Evolutionary conservation across 2,329 filamentous ascomycete species (phyloP).

Genomic region (Trichocomaceae sp.): DNA sequence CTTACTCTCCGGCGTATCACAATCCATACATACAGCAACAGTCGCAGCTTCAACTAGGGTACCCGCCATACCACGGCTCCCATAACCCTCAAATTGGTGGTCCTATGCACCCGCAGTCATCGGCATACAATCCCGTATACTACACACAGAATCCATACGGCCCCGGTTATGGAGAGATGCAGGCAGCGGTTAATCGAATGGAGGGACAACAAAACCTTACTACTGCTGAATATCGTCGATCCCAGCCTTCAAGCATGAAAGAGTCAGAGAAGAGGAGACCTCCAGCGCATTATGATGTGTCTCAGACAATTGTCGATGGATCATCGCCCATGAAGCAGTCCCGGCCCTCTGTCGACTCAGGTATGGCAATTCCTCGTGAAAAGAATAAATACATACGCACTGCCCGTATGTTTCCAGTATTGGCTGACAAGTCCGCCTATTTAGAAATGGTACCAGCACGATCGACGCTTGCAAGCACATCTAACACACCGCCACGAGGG

Average conservation of each 20-base stretch:
- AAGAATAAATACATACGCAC: neutral
- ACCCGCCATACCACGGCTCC: constrained; percentile 19
- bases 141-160: constrained; percentile 22
- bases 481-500: constrained; percentile 50
- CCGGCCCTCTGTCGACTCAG: constrained; percentile 6
- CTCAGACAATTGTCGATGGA: constrained; percentile 34
- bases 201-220: constrained; percentile 7
- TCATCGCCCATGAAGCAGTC: constrained; percentile 25
- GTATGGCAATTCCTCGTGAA: neutral
- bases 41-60: constrained; percentile 18
- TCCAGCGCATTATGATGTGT: constrained; percentile 26
- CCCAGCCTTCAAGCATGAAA: constrained; percentile 24
- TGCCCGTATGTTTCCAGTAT: neutral
- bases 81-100: constrained; percentile 15
- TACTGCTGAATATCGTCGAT: constrained; percentile 1
- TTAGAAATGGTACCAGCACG: neutral
- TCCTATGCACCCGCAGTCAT: constrained; percentile 17
- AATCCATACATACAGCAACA: constrained; percentile 23
- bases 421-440: neutral
- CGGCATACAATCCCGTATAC: constrained; percentile 21
- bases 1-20: constrained; percentile 23
- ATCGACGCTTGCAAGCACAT: constrained; percentile 13
- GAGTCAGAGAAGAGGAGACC: constrained; percentile 13
- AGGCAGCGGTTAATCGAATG: constrained; percentile 9
- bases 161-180: constrained; percentile 17